Evolutionary conservation across 2,329 filamentous ascomycete species (phyloP).

Genomic region (Penicillium sp.): DNA sequence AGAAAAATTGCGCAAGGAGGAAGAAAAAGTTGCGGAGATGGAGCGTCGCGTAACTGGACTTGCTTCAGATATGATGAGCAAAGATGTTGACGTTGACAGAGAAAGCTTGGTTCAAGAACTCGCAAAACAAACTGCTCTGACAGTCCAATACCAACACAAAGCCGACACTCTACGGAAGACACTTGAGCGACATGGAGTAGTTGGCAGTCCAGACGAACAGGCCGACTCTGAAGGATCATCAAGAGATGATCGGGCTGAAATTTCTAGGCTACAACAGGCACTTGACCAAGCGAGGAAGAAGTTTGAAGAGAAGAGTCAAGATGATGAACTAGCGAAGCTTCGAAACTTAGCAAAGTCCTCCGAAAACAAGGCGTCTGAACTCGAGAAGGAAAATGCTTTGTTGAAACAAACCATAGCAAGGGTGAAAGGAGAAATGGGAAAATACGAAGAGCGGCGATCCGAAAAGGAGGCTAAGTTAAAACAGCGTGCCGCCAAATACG

Average conservation of each 20-base stretch:
- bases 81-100: constrained; percentile 29
- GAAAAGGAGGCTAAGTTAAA: constrained; percentile 41
- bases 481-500: constrained; percentile 36
- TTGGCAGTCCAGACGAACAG: constrained; percentile 27
- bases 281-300: constrained; percentile 32
- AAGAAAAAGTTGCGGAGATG: constrained; percentile 41
- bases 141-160: constrained; percentile 43
- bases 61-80: constrained; percentile 36
- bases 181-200: constrained; percentile 38
- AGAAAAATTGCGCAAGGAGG: constrained; percentile 51
- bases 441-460: constrained; percentile 40
- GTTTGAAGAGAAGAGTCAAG: constrained; percentile 30
- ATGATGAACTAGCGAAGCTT: constrained; percentile 33
- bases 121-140: constrained; percentile 42
- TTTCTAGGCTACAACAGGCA: constrained; percentile 31
- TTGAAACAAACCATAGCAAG: constrained; percentile 39
- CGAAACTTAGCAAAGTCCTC: constrained; percentile 34
- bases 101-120: constrained; percentile 41
- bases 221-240: constrained; percentile 24
- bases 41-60: constrained; percentile 41
- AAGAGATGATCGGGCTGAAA: constrained; percentile 20
- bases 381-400: constrained; percentile 38
- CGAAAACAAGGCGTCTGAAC: constrained; percentile 37
- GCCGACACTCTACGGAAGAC: constrained; percentile 33
- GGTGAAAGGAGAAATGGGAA: constrained; percentile 40